These are phyloP conservation scores for Xylaria curta DNA, from an alignment of 495 filamentous ascomycete genomes.

Conservation along the genomic window DNA sequence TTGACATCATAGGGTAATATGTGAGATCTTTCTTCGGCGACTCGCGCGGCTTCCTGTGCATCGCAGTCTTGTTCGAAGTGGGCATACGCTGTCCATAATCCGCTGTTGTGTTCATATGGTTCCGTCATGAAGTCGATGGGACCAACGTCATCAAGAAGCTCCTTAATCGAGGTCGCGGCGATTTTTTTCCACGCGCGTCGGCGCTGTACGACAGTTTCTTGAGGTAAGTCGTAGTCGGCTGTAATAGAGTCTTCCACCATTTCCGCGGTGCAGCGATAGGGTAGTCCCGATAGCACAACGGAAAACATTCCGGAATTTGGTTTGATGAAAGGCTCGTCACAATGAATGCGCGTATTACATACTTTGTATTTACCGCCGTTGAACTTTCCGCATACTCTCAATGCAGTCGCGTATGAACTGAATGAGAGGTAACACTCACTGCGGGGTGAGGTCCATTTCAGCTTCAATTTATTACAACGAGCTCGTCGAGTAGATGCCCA, in stretches of 20 bases:
- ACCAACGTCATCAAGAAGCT: neutral
- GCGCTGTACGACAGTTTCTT: neutral
- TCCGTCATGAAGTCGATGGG: constrained; percentile 5
- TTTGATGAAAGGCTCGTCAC: neutral
- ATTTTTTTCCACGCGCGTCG: neutral
- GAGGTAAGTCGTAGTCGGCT: neutral
- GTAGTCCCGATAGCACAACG: neutral
- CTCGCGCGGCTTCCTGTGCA: neutral
- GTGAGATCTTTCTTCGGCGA: neutral
- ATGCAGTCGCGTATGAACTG: neutral
- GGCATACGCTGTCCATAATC: neutral
- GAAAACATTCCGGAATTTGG: neutral
- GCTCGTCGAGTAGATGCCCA: constrained; percentile 17
- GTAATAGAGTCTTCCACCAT: constrained; percentile 1
- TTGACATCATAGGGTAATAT: neutral
- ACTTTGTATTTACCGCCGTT: neutral
- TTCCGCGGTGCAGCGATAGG: neutral
- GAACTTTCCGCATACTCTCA: neutral
- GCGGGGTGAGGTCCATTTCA: neutral
- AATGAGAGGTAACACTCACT: neutral
- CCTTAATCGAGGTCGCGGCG: neutral
- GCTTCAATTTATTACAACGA: constrained; percentile 5
- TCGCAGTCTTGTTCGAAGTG: constrained; percentile 2
- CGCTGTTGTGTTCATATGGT: neutral
- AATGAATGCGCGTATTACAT: neutral